Evolutionary conservation across 108 stramenopile genomes (phyloP), one percentile per base, ranked within the genome.

Genomic region (Bacterosira constricta): DNA sequence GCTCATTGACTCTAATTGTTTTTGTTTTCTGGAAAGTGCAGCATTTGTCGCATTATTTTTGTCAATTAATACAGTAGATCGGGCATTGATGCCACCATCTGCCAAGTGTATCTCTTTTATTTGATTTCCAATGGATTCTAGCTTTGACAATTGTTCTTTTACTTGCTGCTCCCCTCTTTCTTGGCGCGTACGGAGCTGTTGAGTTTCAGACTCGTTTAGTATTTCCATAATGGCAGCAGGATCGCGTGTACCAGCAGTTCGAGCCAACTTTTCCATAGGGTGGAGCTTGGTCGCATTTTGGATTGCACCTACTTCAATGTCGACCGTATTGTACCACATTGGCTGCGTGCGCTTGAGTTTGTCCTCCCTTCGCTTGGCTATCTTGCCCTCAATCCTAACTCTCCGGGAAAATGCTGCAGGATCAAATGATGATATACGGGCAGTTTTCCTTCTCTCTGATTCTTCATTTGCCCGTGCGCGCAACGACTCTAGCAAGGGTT

Each of bases 301-400:
- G 60, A 32, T 7, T 31, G 10, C 54, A 50, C 49, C 11, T 10
- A 15, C 6, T 35, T 17, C 12, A n/a, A 51, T 41, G 1, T 53
- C 35, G 38, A 15, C 50, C 31, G 56, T 51, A 13, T 35, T 60
- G n/a, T 29, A 3, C 41, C 7, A 41, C 13, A 32, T 12, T 44
- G n/a, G n/a, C n/a, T n/a, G n/a, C n/a, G n/a, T n/a, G n/a, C n/a
- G n/a, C n/a, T n/a, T n/a, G n/a, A n/a, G n/a, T n/a, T n/a, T n/a
- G n/a, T n/a, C n/a, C n/a, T n/a, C n/a, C n/a, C 74, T 59, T 27
- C 58, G 47, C 26, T 45, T 66, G 9, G 57, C 56, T 2, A 66
- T 44, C 7, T 49, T 58, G 6, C 64, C 55, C 18, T 59, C 45
- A 5, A 51, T 15, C 30, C 57, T 54, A 23, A 61, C 42, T 29